phyloP scores from a whole-genome alignment of 768 basidiomycete genomes.

The Mrakia blollopis region DNA sequence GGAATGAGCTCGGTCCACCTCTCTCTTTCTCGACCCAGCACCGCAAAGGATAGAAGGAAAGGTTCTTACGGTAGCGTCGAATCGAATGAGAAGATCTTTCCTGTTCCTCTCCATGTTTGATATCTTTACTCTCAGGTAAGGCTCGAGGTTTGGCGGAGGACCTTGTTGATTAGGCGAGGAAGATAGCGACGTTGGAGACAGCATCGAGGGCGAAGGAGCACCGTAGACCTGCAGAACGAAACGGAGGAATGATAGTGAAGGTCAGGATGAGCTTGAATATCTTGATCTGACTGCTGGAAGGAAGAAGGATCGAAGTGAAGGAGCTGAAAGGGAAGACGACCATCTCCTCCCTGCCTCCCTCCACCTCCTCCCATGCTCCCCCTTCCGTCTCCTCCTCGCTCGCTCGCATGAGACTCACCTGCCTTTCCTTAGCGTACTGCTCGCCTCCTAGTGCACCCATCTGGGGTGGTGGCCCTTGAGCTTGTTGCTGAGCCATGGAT shows the following conservation, averaged over 20 bases:
- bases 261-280: not conserved
- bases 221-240: constrained; percentile 18
- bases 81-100: constrained; percentile 84
- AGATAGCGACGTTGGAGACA: constrained; percentile 19
- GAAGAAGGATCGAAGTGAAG: not conserved
- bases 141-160: constrained; percentile 24
- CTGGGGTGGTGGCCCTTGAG: not conserved
- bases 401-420: not conserved
- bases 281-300: not conserved
- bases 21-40: not conserved
- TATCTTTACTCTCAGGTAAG: constrained; percentile 81
- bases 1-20: constrained; percentile 3
- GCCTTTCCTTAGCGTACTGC: constrained; percentile 13
- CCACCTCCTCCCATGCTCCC: not conserved
- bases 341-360: not conserved
- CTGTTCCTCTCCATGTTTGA: constrained; percentile 89
- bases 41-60: not conserved
- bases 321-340: no score
- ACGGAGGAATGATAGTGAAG: no score
- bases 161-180: not conserved
- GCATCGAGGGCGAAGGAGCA: constrained; percentile 18
- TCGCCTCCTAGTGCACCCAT: not conserved
- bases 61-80: constrained; percentile 87
- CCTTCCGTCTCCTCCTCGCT: not conserved
- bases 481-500: constrained; percentile 20